These are phyloP conservation scores for Microstegium vimineum DNA, from an alignment of 176 grass and related monocot species.

Conservation along the genomic window DNA sequence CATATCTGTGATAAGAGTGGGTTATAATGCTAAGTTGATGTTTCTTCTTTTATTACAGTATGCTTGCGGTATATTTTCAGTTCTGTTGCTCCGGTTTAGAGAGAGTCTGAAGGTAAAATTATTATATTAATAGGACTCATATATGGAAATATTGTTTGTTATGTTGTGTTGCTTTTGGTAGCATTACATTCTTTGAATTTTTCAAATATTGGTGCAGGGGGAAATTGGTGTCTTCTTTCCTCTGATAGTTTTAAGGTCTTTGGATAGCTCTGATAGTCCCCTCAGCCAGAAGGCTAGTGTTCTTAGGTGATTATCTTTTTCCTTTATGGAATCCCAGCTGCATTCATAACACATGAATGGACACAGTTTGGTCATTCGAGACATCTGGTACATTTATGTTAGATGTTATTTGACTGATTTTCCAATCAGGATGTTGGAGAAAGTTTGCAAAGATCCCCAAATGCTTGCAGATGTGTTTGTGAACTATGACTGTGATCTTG, in stretches of 20 bases:
- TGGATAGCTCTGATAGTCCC: constrained; percentile 82
- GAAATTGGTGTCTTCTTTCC: constrained; percentile 99
- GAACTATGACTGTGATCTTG: constrained; percentile 99
- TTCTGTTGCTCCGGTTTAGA: constrained; percentile 94
- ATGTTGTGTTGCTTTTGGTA: constrained; percentile 18
- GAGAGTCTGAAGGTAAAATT: constrained; percentile 91
- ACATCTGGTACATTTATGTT: not conserved
- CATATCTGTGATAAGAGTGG: constrained; percentile 1
- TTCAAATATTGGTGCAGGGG: constrained; percentile 59
- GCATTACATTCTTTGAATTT: not conserved
- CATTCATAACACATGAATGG: not conserved
- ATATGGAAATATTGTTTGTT: constrained; percentile 18
- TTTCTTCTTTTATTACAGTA: constrained; percentile 64
- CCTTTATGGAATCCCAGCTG: not conserved
- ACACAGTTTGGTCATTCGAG: not conserved
- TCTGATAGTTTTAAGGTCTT: constrained; percentile 89
- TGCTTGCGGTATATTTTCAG: constrained; percentile 92
- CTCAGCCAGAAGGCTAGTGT: constrained; percentile 83
- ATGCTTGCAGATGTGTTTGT: constrained; percentile 99
- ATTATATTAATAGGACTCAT: constrained; percentile 14
- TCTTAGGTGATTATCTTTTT: constrained; percentile 67
- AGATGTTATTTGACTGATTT: constrained; percentile 36
- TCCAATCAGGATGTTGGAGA: constrained; percentile 87
- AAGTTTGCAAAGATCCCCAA: constrained; percentile 97
- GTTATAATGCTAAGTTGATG: not conserved